Evolutionary conservation across 2,329 filamentous ascomycete species (phyloP).

Genomic region (Sporothrix protearum): DNA sequence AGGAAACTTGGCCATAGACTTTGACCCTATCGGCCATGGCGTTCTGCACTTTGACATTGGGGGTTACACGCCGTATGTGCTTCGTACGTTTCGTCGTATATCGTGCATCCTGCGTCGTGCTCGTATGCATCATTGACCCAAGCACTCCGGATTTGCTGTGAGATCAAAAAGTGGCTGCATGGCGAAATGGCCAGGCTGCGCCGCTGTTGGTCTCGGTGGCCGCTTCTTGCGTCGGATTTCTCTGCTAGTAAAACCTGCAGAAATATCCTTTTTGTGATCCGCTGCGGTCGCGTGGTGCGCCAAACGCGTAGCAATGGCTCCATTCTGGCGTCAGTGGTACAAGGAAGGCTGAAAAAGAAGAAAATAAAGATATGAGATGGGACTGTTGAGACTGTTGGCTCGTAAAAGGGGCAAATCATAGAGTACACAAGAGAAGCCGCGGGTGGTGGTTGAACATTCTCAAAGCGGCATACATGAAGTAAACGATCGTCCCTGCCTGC

Average conservation of each 20-base stretch:
- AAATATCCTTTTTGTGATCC: neutral
- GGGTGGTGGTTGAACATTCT: neutral
- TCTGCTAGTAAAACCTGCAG: neutral
- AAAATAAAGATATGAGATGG: neutral
- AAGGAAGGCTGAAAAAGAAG: neutral
- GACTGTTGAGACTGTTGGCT: neutral
- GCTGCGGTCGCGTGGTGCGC: conserved; percentile 1
- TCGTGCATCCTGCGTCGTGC: neutral
- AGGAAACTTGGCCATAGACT: neutral
- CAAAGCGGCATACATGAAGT: neutral
- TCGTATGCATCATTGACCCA: neutral
- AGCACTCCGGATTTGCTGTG: neutral
- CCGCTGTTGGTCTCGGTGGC: neutral
- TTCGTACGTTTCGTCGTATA: no score
- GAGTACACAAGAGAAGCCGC: neutral
- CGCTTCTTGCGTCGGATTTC: neutral
- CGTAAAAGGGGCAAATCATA: neutral
- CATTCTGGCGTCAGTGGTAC: neutral
- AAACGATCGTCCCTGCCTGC: neutral
- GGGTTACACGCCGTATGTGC: neutral
- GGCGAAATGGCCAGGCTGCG: neutral
- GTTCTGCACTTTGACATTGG: neutral
- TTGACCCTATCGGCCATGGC: neutral
- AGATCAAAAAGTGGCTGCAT: conserved; percentile 8
- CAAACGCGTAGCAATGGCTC: conserved; percentile 1